Percentiles rank a stretch among this genome's conserved stretches.
These are phyloP conservation scores for Tolypocladium ophioglossoides DNA, from an alignment of 2,329 filamentous ascomycete species.

Conservation along the genomic window DNA sequence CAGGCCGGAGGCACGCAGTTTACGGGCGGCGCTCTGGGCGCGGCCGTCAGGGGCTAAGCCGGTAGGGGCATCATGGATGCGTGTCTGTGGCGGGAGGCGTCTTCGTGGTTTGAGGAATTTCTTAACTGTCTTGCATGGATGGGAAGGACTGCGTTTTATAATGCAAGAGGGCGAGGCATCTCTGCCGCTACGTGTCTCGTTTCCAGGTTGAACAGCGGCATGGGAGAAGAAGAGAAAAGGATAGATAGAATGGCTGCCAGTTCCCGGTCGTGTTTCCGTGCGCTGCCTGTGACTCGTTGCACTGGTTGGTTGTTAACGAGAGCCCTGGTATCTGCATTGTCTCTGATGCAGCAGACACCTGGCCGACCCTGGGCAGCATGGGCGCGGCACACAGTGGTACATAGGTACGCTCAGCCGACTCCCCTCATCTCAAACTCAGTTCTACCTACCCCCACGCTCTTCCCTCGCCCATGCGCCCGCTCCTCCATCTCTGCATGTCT, in stretches of 20 bases:
- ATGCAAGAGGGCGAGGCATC: neutral
- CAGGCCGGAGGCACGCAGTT: slow-evolving; percentile 69
- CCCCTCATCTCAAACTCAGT: no score
- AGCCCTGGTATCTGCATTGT: neutral
- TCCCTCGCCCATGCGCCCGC: no score
- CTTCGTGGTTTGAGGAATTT: slow-evolving; percentile 1
- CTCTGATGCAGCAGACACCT: no score
- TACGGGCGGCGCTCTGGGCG: slow-evolving; percentile 69
- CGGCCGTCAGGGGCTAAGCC: slow-evolving; percentile 48
- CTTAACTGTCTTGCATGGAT: neutral
- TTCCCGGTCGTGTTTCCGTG: neutral
- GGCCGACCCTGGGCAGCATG: no score
- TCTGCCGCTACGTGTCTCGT: neutral
- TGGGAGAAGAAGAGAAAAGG: neutral
- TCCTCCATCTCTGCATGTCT: neutral
- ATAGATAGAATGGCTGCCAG: neutral
- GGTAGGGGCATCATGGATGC: slow-evolving; percentile 1
- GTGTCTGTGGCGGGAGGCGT: slow-evolving; percentile 5
- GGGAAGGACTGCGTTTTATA: neutral
- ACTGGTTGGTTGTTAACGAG: neutral
- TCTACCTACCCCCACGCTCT: no score
- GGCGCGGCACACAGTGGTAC: no score
- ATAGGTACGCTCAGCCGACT: no score
- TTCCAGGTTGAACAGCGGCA: neutral
- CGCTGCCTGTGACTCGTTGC: neutral